A percentile compares a stretch with the other conserved stretches of the same genome.
Conservation (phyloP, 495 filamentous ascomycete species). For the Staphylotrichum longicolle region DNA sequence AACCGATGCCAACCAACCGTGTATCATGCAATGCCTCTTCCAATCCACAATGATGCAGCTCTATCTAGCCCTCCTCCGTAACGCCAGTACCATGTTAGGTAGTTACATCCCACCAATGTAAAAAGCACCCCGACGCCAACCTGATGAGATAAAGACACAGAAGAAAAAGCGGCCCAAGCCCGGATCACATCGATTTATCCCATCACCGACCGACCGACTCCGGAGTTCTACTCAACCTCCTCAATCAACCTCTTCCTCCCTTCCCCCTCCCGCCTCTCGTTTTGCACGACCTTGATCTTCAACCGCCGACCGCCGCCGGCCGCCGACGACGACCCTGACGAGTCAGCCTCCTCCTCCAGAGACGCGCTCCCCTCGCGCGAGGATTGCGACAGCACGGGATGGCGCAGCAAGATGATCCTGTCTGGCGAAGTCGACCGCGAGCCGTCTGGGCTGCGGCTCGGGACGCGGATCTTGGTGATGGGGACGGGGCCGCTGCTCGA, state of each 20-base stretch:
- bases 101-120: not conserved
- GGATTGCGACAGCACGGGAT: not conserved
- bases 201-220: too few relatives aligned
- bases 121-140: not conserved
- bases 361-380: not conserved
- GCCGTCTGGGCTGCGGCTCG: constrained; percentile 17
- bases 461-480: constrained; percentile 27
- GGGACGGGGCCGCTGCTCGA: constrained; percentile 14
- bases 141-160: not conserved
- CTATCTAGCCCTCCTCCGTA: not conserved
- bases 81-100: not conserved
- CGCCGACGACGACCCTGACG: not conserved
- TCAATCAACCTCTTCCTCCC: constrained; percentile 6
- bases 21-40: not conserved
- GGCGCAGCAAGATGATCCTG: constrained; percentile 13
- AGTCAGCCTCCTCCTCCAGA: too few relatives aligned
- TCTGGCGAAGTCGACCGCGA: constrained; percentile 16
- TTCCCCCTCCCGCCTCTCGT: not conserved
- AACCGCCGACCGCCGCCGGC: not conserved
- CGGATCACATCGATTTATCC: not conserved
- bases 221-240: constrained; percentile 6
- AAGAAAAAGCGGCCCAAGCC: not conserved
- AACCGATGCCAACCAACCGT: not conserved
- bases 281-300: constrained; percentile 8
- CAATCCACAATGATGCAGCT: not conserved